Base-by-base conservation (phyloP, 768 basidiomycete genomes). In the Termitomyces sp. region DNA sequence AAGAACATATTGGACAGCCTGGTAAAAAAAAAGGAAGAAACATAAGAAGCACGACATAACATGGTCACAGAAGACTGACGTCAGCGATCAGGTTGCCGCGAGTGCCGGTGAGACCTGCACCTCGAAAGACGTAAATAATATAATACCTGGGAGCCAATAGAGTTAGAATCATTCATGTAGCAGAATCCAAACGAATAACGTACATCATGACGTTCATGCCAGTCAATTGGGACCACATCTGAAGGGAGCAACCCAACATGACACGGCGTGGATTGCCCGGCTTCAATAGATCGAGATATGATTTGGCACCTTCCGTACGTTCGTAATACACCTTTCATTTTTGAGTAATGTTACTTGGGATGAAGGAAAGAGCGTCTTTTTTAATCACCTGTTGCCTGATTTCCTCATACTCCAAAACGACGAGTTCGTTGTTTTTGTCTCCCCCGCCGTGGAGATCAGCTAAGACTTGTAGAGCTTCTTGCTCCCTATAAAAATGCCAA, bases 121-220 rank as follows among this genome's bases (percentile, higher is more conserved):
- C 84, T 64, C 86, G 79, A 74, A 90, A 89, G 47, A 91, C 89
- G 60, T 88, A 88, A 62, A 87, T 75, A 35, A 80, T 78, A 58
- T 80, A 80, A 73, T 85, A 85, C 81, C 79, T 82, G 57, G 10
- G 1, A 18, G 22, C 18, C 12, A 53, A 44, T 32, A 28, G 16
- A 16, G 28, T 30, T 44, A 4, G 22, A 16, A 12, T 35, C 16
- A 26, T 0, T 10, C 4, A n/a, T 43, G 22, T 7, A 18, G 28
- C 18, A 16, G 12, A 1, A 32, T 22, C 4, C 16, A 28, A n/a
- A 24, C 35, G 49, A 16, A 6, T 36, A 18, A 63, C 74, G 36
- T 62, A 83, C 87, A 91, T 88, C 88, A 91, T 90, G 64, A 90
- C 81, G 67, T 90, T 89, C 84, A 90, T 88, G 36, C 87, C 86